Percentiles rank a stretch among this genome's conserved stretches.
Conservation (phyloP, 768 basidiomycete species). For the Tubosaeta sp. region DNA sequence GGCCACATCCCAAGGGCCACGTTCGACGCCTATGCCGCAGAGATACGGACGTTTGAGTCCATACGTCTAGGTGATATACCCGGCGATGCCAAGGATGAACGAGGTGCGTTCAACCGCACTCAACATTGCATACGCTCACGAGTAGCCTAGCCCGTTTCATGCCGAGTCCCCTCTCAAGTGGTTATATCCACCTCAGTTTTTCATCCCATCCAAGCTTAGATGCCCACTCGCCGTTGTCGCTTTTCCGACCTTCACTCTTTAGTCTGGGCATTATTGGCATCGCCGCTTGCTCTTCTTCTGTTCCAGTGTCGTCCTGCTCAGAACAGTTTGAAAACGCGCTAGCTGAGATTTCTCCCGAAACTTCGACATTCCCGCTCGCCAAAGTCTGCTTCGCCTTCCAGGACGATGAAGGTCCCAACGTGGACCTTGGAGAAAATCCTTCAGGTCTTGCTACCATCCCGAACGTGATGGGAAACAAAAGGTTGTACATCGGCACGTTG, state of each 20-base stretch:
- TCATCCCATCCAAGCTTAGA: slow-evolving; percentile 69
- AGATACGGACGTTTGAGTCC: slow-evolving; percentile 69
- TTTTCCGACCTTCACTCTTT: slow-evolving; percentile 77
- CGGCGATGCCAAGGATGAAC: slow-evolving; percentile 69
- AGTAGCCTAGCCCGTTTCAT: slow-evolving; percentile 67
- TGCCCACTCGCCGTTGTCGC: slow-evolving; percentile 61
- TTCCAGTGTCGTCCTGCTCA: slow-evolving; percentile 49
- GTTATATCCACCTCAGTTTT: slow-evolving; percentile 77
- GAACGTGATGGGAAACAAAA: slow-evolving; percentile 82
- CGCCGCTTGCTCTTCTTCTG: slow-evolving; percentile 58
- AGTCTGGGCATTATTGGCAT: slow-evolving; percentile 88
- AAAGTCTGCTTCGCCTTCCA: slow-evolving; percentile 86
- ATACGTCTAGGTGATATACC: slow-evolving; percentile 83
- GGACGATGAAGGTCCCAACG: slow-evolving; percentile 47
- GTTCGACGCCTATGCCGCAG: slow-evolving; percentile 70
- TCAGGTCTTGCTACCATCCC: slow-evolving; percentile 77
- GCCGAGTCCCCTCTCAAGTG: slow-evolving; percentile 70
- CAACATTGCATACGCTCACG: background rate
- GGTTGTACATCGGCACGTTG: slow-evolving; percentile 81
- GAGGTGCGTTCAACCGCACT: slow-evolving; percentile 44
- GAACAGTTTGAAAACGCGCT: slow-evolving; percentile 65
- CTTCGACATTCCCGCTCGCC: slow-evolving; percentile 71
- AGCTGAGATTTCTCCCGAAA: slow-evolving; percentile 60
- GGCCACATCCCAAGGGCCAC: slow-evolving; percentile 64
- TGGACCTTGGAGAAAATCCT: slow-evolving; percentile 52